phyloP scores from a whole-genome alignment of 2,329 filamentous ascomycete species.

The Phaeoacremonium minimum region DNA sequence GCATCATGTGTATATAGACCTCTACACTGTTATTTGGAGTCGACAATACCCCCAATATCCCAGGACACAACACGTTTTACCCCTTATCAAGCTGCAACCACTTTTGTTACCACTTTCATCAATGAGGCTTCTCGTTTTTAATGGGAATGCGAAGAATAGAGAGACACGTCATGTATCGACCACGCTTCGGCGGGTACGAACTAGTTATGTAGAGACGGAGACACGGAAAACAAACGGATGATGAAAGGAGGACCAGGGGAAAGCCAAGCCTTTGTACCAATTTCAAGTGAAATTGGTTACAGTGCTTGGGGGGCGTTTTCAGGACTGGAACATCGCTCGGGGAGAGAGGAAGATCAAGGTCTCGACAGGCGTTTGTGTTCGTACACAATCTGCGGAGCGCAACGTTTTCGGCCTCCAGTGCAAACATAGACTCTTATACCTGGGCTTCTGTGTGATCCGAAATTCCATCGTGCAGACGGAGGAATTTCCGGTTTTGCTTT shows the following conservation, averaged over 20 bases:
- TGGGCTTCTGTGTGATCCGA: no score
- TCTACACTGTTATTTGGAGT: constrained; percentile 24
- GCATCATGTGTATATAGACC: constrained; percentile 26
- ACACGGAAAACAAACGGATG: constrained; percentile 6
- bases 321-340: no score
- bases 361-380: no score
- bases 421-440: no score
- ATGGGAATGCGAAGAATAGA: constrained; percentile 8
- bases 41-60: constrained; percentile 16
- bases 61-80: constrained; percentile 17
- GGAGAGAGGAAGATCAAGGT: no score
- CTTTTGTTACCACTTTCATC: constrained; percentile 10
- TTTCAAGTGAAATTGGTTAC: background rate
- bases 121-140: constrained; percentile 2
- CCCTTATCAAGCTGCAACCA: constrained; percentile 9
- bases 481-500: no score
- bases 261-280: constrained; percentile 7
- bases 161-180: constrained; percentile 10
- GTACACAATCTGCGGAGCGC: no score
- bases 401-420: no score
- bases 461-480: no score
- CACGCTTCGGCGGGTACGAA: constrained; percentile 10
- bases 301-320: background rate
- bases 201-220: constrained; percentile 12
- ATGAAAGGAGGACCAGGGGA: constrained; percentile 2